A percentile compares a stretch with the other conserved stretches of the same genome.
phyloP scores from a whole-genome alignment of 2,329 filamentous ascomycete species.

The Aspergillus sp. region DNA sequence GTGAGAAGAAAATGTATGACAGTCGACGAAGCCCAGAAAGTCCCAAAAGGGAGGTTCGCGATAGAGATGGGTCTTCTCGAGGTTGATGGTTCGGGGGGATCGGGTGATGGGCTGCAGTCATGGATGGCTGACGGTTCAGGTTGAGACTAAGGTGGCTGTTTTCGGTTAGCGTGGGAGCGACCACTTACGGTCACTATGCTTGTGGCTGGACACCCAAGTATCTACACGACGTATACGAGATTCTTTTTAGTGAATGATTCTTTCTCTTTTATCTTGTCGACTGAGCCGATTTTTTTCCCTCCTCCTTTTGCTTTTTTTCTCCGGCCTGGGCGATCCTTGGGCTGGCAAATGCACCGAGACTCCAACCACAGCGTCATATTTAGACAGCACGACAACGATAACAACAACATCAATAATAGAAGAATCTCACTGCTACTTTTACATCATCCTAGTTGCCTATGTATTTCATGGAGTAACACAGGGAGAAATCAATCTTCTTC shows the following conservation, averaged over 20 bases:
- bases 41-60: conserved; percentile 24
- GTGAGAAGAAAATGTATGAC: conserved; percentile 6
- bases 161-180: conserved; percentile 37
- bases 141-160: conserved; percentile 41
- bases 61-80: conserved; percentile 20
- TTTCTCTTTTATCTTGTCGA: no score
- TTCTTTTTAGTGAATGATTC: conserved; percentile 9
- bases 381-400: no score
- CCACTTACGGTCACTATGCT: conserved; percentile 3
- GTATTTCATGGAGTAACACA: conserved; percentile 9
- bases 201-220: not conserved
- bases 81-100: conserved; percentile 24
- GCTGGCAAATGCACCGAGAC: no score
- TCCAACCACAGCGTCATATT: no score
- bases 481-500: conserved; percentile 22
- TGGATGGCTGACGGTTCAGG: conserved; percentile 34
- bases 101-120: conserved; percentile 29
- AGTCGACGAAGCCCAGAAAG: conserved; percentile 24
- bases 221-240: not conserved
- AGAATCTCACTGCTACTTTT: no score
- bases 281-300: not conserved
- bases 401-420: no score
- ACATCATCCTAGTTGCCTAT: no score
- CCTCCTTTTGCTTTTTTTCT: not conserved
- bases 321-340: no score